phyloP scores from a whole-genome alignment of 257 asterid genomes.

The Mitragyna speciosa region DNA sequence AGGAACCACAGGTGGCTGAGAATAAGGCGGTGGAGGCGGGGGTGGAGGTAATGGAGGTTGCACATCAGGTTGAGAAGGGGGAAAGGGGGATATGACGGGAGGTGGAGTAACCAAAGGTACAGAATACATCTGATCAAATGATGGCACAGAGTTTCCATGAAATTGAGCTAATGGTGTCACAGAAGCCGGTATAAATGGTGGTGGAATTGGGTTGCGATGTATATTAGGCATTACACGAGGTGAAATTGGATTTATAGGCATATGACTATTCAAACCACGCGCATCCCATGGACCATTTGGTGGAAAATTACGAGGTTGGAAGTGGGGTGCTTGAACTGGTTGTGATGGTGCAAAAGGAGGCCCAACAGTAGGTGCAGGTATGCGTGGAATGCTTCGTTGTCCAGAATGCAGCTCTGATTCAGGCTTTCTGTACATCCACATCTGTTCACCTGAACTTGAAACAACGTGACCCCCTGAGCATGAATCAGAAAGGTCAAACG shows the following conservation, averaged over 20 bases:
- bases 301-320: slow-evolving; percentile 61
- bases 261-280: slow-evolving; percentile 54
- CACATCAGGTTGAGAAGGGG: slow-evolving; percentile 45
- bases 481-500: slow-evolving; percentile 6
- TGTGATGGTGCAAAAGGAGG: slow-evolving; percentile 56
- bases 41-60: slow-evolving; percentile 59
- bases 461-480: slow-evolving; percentile 26
- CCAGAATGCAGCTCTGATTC: slow-evolving; percentile 57
- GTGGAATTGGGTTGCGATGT: slow-evolving; percentile 55
- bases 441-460: slow-evolving; percentile 34
- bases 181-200: slow-evolving; percentile 77
- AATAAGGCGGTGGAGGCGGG: slow-evolving; percentile 61
- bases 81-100: slow-evolving; percentile 49
- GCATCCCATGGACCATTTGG: slow-evolving; percentile 68
- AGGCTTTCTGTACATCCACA: slow-evolving; percentile 42
- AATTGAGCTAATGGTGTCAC: slow-evolving; percentile 69
- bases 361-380: slow-evolving; percentile 43
- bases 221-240: slow-evolving; percentile 46
- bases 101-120: slow-evolving; percentile 55
- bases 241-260: slow-evolving; percentile 43
- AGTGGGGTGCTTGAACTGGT: slow-evolving; percentile 54
- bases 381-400: slow-evolving; percentile 42
- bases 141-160: slow-evolving; percentile 57
- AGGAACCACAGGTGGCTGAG: slow-evolving; percentile 58
- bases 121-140: slow-evolving; percentile 63